These are phyloP conservation scores for Pichia sporocuriosa DNA, from an alignment of 805 yeast genomes.

Conservation along the genomic window DNA sequence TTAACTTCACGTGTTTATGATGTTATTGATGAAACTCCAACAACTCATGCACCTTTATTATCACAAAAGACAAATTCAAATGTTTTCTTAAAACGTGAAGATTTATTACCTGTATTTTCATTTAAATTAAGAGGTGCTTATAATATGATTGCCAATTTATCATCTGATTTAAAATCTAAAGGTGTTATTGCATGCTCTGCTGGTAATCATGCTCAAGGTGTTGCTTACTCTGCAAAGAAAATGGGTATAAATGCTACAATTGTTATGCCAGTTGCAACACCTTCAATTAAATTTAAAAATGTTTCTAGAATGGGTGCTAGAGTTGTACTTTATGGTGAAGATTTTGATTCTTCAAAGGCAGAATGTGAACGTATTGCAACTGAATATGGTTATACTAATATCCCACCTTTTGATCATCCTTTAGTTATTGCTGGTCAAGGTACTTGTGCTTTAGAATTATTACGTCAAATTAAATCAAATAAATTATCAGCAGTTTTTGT, in stretches of 20 bases:
- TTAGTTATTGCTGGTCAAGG: slow-evolving; percentile 99
- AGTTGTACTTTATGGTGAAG: slow-evolving; percentile 89
- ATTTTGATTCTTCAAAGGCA: slow-evolving; percentile 88
- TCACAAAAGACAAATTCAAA: slow-evolving; percentile 71
- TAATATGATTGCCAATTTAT: slow-evolving; percentile 89
- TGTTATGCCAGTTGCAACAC: slow-evolving; percentile 97
- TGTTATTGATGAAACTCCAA: slow-evolving; percentile 85
- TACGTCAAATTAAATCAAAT: slow-evolving; percentile 76
- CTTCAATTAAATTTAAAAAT: slow-evolving; percentile 86
- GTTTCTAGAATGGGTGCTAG: slow-evolving; percentile 91
- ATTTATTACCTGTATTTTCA: slow-evolving; percentile 87
- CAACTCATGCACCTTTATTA: slow-evolving; percentile 65
- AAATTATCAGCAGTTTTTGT: slow-evolving; percentile 81
- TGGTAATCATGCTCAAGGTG: slow-evolving; percentile 99
- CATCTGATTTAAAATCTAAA: slow-evolving; percentile 52
- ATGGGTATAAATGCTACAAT: slow-evolving; percentile 90
- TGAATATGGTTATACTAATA: slow-evolving; percentile 71
- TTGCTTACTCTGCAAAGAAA: slow-evolving; percentile 83
- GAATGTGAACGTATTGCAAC: slow-evolving; percentile 73
- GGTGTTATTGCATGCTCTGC: slow-evolving; percentile 99
- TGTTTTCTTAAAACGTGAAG: slow-evolving; percentile 83
- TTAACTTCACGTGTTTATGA: slow-evolving; percentile 92
- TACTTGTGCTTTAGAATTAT: slow-evolving; percentile 87
- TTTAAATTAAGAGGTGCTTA: slow-evolving; percentile 97
- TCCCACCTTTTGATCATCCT: slow-evolving; percentile 99